phyloP scores from a whole-genome alignment of 805 yeast genomes.

The Cyberlindnera samutprakarnensis region DNA sequence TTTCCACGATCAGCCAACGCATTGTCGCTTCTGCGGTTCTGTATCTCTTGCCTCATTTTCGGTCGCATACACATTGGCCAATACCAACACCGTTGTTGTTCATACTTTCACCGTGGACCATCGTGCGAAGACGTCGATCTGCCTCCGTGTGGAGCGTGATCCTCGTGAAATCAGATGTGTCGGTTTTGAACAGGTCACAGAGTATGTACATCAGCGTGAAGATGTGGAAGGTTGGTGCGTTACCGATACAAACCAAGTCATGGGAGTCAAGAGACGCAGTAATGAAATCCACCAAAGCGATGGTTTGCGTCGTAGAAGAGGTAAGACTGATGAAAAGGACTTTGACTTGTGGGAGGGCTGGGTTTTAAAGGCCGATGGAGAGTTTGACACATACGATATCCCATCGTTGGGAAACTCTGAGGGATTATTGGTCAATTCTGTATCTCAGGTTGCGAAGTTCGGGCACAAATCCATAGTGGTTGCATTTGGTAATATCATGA shows the following conservation, averaged over 20 bases:
- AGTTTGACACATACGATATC: constrained; percentile 50
- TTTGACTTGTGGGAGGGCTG: constrained; percentile 72
- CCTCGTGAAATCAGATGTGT: constrained; percentile 85
- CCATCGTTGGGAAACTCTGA: constrained; percentile 35
- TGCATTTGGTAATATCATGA: constrained; percentile 66
- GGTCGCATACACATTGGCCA: constrained; percentile 59
- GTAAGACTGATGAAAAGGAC: constrained; percentile 16
- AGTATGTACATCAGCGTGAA: constrained; percentile 59
- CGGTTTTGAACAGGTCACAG: constrained; percentile 72
- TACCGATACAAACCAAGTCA: constrained; percentile 67
- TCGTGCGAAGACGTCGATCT: constrained; percentile 70
- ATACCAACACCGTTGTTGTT: constrained; percentile 49
- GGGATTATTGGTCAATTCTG: constrained; percentile 43
- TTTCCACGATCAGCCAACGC: constrained; percentile 79
- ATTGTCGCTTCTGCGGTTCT: constrained; percentile 88
- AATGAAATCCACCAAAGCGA: constrained; percentile 7
- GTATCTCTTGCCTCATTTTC: constrained; percentile 70
- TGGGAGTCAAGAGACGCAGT: constrained; percentile 37
- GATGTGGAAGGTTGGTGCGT: constrained; percentile 73
- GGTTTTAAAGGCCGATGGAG: constrained; percentile 65
- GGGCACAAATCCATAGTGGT: constrained; percentile 76
- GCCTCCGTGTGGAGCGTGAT: constrained; percentile 87
- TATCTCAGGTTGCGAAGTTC: constrained; percentile 59
- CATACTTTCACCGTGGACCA: constrained; percentile 71
- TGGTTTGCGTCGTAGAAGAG: constrained; percentile 14